A percentile compares a stretch with the other conserved stretches of the same genome.
These are phyloP conservation scores for Haplosporangium sp. DNA, from an alignment of 371 early-diverging fungal genomes.

Conservation along the genomic window DNA sequence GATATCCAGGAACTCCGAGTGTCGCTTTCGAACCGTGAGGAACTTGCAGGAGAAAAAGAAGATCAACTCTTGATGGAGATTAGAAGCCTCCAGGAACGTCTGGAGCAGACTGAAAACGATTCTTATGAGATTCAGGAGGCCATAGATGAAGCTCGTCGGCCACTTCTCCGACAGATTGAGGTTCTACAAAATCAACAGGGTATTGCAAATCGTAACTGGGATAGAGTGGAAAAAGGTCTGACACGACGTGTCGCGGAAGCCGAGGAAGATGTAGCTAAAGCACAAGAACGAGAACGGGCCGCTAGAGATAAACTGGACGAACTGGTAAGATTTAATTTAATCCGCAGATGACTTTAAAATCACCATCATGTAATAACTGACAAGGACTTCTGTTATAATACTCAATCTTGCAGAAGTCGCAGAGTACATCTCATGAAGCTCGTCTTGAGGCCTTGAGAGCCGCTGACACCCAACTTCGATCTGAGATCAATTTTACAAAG, in stretches of 20 bases:
- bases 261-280: constrained; percentile 33
- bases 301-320: constrained; percentile 34
- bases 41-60: constrained; percentile 71
- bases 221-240: constrained; percentile 67
- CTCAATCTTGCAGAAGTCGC: constrained; percentile 27
- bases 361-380: neutral
- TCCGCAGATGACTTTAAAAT: neutral
- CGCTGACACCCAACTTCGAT: constrained; percentile 46
- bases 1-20: constrained; percentile 73
- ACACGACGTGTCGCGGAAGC: constrained; percentile 40
- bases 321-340: constrained; percentile 19
- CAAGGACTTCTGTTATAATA: neutral
- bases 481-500: constrained; percentile 30
- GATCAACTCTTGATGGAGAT: constrained; percentile 71
- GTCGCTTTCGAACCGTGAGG: constrained; percentile 68
- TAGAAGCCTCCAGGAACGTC: constrained; percentile 64
- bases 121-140: constrained; percentile 67
- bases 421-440: constrained; percentile 27
- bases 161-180: constrained; percentile 79
- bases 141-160: constrained; percentile 69
- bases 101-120: constrained; percentile 72
- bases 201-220: constrained; percentile 69
- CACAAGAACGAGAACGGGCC: constrained; percentile 37
- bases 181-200: constrained; percentile 74
- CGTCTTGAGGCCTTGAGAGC: constrained; percentile 37